Evolutionary conservation across 31 red algal species (phyloP), one percentile per base, ranked within the genome.

Genomic region (Asparagopsis taxiformis): DNA sequence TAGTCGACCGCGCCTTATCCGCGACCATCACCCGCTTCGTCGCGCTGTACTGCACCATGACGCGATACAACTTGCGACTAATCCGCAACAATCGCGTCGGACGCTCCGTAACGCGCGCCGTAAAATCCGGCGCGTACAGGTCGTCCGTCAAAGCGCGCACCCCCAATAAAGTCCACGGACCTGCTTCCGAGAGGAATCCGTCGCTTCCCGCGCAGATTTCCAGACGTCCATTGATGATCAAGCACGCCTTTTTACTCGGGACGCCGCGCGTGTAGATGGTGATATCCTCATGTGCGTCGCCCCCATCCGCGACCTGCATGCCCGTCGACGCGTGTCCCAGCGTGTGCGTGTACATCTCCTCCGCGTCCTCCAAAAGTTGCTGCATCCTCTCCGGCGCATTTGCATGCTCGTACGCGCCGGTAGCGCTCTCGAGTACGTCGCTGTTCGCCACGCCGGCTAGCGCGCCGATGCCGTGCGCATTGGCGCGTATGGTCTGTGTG

Each of bases 141-240:
- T 87, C 86, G 41, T 94, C 82, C 5, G 79, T 85, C 17, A 99
- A 51, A 16, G 91, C 96, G 17, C 66, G 43, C 8, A 53, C 51
- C 19, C 82, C 96, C 21, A 99, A 74, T 23, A 99, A 49, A 34
- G 91, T 94, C 96, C 96, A 99, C 22, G 96, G 85, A 30, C 91
- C 90, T 2, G 72, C 85, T 68, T 91, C 82, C 1, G 91, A 91
- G 10, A 77, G 49, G 69, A 94, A 87, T 15, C 85, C 80, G 41
- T 94, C 90, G 41, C 55, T 54, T 59, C 91, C 95, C 0, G 90
- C 86, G 17, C 50, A 55, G 36, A 99, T 89, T 22, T 87, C 79
- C 30, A 99, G 26, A 37, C 75, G 57, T 20, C 96, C 96, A 79
- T 72, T 81, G 20, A 98, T 89, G 55, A 98, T 93, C 8, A 98